phyloP scores from a whole-genome alignment of 1,139 yeast genomes.

The Pichia sp. region DNA sequence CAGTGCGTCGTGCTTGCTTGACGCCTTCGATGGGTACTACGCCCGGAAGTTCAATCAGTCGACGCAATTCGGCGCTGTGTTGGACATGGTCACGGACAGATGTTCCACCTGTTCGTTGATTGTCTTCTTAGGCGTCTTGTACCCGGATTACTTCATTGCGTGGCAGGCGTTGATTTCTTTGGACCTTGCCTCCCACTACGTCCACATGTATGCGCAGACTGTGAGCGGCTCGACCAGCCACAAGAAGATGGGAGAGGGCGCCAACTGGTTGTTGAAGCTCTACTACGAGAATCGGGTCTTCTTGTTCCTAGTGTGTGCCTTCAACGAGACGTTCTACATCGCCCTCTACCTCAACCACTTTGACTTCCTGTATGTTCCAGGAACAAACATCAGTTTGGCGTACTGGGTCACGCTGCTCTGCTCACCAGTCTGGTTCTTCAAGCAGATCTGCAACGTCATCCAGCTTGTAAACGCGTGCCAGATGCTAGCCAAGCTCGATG shows the following conservation, averaged over 20 bases:
- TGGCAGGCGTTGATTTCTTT: constrained; percentile 84
- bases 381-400: constrained; percentile 55
- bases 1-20: constrained; percentile 84
- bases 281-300: constrained; percentile 86
- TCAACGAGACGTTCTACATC: constrained; percentile 88
- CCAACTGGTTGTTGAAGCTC: constrained; percentile 67
- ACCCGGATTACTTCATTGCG: constrained; percentile 59
- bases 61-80: constrained; percentile 89
- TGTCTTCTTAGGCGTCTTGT: constrained; percentile 76
- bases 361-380: constrained; percentile 37
- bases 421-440: constrained; percentile 85
- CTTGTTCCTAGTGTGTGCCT: constrained; percentile 82
- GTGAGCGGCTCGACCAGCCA: constrained; percentile 77
- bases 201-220: constrained; percentile 97
- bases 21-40: constrained; percentile 95
- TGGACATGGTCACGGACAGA: constrained; percentile 98
- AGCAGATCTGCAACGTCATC: constrained; percentile 84
- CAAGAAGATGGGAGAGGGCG: constrained; percentile 72
- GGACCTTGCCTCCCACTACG: constrained; percentile 93
- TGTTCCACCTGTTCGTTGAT: constrained; percentile 92
- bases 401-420: constrained; percentile 61
- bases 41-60: constrained; percentile 89
- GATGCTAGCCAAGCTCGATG: constrained; percentile 76
- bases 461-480: constrained; percentile 86
- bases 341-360: constrained; percentile 78